phyloP scores from a whole-genome alignment of 2,329 filamentous ascomycete genomes.

The Apiospora koreana region DNA sequence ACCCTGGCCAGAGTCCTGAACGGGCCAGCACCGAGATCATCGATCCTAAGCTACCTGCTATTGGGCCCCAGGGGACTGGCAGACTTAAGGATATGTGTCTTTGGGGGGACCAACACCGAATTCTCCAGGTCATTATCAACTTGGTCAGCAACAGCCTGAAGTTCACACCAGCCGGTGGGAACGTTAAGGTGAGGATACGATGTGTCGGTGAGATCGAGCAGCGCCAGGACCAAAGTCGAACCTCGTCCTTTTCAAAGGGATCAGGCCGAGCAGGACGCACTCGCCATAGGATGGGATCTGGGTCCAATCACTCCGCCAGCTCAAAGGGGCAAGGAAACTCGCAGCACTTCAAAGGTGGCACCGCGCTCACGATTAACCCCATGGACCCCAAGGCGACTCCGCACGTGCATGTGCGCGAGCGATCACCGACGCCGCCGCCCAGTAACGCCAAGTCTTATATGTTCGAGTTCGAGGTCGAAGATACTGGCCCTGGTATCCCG shows the following conservation, averaged over 20 bases:
- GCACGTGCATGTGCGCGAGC: constrained; percentile 52
- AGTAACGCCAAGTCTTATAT: constrained; percentile 63
- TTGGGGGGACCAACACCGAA: constrained; percentile 90
- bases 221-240: constrained; percentile 46
- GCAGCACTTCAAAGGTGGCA: constrained; percentile 42
- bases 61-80: constrained; percentile 66
- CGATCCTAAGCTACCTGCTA: constrained; percentile 49
- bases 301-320: constrained; percentile 51
- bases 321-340: constrained; percentile 41
- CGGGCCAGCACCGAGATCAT: constrained; percentile 32
- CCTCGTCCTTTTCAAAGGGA: constrained; percentile 53
- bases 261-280: constrained; percentile 43
- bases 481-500: constrained; percentile 85
- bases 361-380: constrained; percentile 64
- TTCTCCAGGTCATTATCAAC: constrained; percentile 91
- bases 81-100: constrained; percentile 82
- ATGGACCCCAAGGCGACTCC: constrained; percentile 55
- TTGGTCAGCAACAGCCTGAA: constrained; percentile 90
- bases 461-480: constrained; percentile 88
- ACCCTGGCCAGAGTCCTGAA: constrained; percentile 34
- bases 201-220: constrained; percentile 64
- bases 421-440: constrained; percentile 62
- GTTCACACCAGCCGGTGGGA: constrained; percentile 79
- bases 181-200: constrained; percentile 73
- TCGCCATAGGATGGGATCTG: constrained; percentile 49